Base-by-base conservation (phyloP, 345 rosid species). In the Heritiera littoralis region DNA sequence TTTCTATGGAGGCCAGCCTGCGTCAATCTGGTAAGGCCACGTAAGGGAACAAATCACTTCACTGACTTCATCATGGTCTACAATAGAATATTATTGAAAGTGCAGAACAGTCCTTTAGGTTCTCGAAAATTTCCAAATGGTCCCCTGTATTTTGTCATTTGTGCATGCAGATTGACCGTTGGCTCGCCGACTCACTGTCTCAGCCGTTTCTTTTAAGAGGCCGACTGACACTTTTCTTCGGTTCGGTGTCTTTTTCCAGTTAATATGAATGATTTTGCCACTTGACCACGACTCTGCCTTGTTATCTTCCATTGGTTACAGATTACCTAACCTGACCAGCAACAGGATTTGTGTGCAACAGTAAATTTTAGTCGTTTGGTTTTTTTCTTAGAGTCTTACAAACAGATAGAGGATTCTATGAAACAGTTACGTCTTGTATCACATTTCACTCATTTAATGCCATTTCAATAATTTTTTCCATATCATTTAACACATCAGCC, bases 21-120 rank as follows among this genome's bases (percentile, higher is more conserved):
- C 32, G 38, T 69, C 58, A 61, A 76, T 76, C 41, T 66, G 64
- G 68, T 38, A n/a, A 68, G 17, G 51, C 77, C 83, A 76, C 83
- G 71, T 76, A 35, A 60, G 14, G 71, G 48, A 65, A 73, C 32
- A 73, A 56, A 38, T 11, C 17, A 2, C 48, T 35, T 73, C 30
- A 14, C 12, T 7, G 43, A 69, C 10, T 45, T 68, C 35, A 4
- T 10, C 17, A 1, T 10, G n/a, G 45, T 20, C 45, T 11, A 5
- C 45, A 13, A 4, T 69, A 30, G 23, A 72, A 51, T 52, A 72
- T 32, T 52, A 72, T 32, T 17, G 61, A 32, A 17, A 72, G 48
- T 72, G 28, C 23, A 32, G 48, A 72, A 13, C 30, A 48, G 20
- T 35, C 7, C n/a, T 74, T 58, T 5, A n/a, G 7, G 49, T 59